Evolutionary conservation across 768 basidiomycete species (phyloP).

Genomic region (Amanita brunnescens): DNA sequence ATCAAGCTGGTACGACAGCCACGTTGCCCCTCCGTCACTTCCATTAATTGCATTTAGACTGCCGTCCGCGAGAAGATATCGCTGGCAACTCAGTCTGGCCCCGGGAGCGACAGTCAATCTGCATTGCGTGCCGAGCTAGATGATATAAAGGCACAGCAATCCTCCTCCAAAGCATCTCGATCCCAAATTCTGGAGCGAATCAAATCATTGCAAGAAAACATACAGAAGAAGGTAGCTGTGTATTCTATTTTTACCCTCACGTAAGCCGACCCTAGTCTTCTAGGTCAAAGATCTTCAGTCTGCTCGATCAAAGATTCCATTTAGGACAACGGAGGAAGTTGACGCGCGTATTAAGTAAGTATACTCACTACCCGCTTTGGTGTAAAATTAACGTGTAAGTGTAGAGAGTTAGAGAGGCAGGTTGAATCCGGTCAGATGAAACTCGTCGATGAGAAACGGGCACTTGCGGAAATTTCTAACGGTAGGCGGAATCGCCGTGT

Average conservation of each 20-base stretch:
- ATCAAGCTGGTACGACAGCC: conserved; percentile 58
- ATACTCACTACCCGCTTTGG: background rate
- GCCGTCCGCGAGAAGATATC: conserved; percentile 71
- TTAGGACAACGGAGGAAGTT: conserved; percentile 77
- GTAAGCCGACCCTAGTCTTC: conserved; percentile 6
- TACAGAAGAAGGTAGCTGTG: conserved; percentile 67
- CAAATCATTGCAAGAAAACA: conserved; percentile 64
- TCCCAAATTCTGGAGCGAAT: conserved; percentile 71
- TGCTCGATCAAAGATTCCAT: conserved; percentile 67
- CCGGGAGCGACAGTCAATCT: conserved; percentile 63
- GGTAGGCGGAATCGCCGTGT: conserved; percentile 61
- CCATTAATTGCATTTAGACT: conserved; percentile 32
- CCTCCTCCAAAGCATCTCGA: conserved; percentile 61
- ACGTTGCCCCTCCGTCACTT: conserved; percentile 5
- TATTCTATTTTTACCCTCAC: background rate
- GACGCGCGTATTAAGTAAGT: conserved; percentile 80
- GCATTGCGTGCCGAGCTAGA: conserved; percentile 78
- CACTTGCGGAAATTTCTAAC: conserved; percentile 80
- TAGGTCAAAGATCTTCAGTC: conserved; percentile 85
- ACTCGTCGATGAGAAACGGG: conserved; percentile 91
- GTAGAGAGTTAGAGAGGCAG: conserved; percentile 76
- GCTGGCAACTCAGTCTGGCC: conserved; percentile 46
- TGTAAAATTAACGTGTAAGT: conserved; percentile 9
- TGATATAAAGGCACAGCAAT: conserved; percentile 68
- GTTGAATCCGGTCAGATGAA: conserved; percentile 90